Evolutionary conservation across 805 yeast species (phyloP), one percentile per base, ranked within the genome.

Genomic region (Grigorovia transvaalensis): DNA sequence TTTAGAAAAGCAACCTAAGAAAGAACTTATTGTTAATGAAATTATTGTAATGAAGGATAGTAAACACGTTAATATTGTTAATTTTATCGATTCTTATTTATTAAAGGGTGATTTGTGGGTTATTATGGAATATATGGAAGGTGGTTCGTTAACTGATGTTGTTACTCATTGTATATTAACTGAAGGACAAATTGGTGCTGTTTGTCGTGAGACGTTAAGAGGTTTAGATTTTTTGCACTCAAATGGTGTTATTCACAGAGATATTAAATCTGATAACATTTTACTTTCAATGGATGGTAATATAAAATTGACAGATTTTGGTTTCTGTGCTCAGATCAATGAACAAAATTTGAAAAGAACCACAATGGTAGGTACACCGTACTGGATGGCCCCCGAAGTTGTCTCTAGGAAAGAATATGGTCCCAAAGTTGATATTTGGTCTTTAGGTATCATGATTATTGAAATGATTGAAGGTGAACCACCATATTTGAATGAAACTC

Each of bases 301-400:
- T 57, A 88, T 93, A 63, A 93, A 93, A 70, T 75, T 93, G 65
- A 93, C 99, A 0, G 99, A 93, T 71, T 88, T 88, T 67, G 96
- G 96, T 0, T 93, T 91, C 72, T 93, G 99, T 71, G 99, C 99
- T 0, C 95, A 90, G 68, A 76, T 86, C 54, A 86, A 85, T 41
- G 95, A 85, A 57, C 78, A 79, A 51, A 85, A 86, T 57, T 74
- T 85, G 51, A 90, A 91, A 68, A 81, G 99, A 66, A 89, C 96
- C 2, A 93, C 99, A 4, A 88, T 93, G 96, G 99, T 93, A 17
- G 99, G 99, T 15, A 93, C 99, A 0, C 99, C 99, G 13, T 93
- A 93, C 67, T 93, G 99, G 99, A 93, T 93, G 99, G 99, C 99
- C 0, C 99, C 99, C 1, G 99, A 93, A 68, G 96, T 93, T 50